Conservation (phyloP, 2,329 filamentous ascomycete species). For the Xylaria sp. region DNA sequence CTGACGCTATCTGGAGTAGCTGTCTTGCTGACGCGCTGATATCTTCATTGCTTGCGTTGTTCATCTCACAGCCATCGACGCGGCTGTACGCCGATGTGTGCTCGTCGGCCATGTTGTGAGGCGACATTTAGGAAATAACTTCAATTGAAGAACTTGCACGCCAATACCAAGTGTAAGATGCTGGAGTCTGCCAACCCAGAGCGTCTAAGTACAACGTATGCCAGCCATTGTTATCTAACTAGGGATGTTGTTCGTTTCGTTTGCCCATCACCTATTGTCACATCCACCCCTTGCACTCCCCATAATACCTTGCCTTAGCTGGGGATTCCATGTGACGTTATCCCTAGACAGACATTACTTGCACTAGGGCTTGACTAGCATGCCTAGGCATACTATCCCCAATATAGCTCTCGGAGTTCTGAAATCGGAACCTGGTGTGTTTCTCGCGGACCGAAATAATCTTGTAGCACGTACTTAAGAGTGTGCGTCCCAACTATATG, state of each 20-base stretch:
- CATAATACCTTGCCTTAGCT: neutral
- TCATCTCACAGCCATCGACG: neutral
- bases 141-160: neutral
- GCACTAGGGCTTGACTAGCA: neutral
- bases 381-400: constrained; percentile 1
- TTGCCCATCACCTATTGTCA: neutral
- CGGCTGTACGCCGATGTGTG: neutral
- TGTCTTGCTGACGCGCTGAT: neutral
- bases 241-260: neutral
- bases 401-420: constrained; percentile 7
- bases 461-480: neutral
- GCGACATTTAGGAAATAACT: neutral
- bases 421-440: neutral
- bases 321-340: neutral
- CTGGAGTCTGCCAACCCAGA: neutral
- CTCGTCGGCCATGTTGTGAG: constrained; percentile 10
- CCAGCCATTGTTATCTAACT: neutral
- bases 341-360: neutral
- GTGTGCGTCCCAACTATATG: neutral
- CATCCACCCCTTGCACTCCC: neutral
- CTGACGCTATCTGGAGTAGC: constrained; percentile 6
- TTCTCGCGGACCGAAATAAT: neutral
- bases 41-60: neutral
- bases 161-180: neutral
- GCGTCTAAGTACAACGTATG: neutral